Base-by-base conservation (phyloP, 768 basidiomycete genomes). In the Amanita rimosa region DNA sequence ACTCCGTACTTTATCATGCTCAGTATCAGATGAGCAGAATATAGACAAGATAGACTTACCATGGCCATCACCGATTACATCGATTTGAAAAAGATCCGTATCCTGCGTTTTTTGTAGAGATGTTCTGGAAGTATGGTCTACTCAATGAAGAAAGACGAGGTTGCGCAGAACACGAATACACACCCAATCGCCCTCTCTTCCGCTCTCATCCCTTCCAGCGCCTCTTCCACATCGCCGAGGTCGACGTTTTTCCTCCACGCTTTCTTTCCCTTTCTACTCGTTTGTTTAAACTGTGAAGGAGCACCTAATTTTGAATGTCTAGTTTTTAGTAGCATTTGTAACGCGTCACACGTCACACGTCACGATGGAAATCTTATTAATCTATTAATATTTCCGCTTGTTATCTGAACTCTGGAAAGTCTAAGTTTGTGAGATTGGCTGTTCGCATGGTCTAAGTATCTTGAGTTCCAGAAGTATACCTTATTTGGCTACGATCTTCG, bases 221-320 rank as follows among this genome's bases (percentile, higher is more conserved):
- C 81, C 41, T 34, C 21, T 43, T 49, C 48, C 16, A 93, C 81
- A 44, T 80, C 81, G 21, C 78, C 76, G 44, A 95, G 75, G 61
- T 95, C 81, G 46, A 95, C 82, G 63, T 96, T 89, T 68, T 96
- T 95, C 61, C 93, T 67, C 93, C 93, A 95, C 41, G 92, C 80
- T 49, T 78, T 79, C 63, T 95, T 95, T n/a, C 91, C 89, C 63
- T 91, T 95, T 50, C 92, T 70, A 57, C 83, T 87, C 0, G 79
- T 63, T 62, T 94, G 91, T 17, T 64, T 73, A 45, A 70, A 74
- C 51, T 84, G 79, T 1, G 78, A 70, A 0, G 80, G 79, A 0
- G 80, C 81, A 3, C 80, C 80, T 11, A 73, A 49, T 1, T 57
- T 44, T 4, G 71, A 66, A 35, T 41, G 52, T 44, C 4, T 46